These are phyloP conservation scores for Aspergillus tamarii DNA, from an alignment of 2,329 filamentous ascomycete genomes.

Conservation along the genomic window DNA sequence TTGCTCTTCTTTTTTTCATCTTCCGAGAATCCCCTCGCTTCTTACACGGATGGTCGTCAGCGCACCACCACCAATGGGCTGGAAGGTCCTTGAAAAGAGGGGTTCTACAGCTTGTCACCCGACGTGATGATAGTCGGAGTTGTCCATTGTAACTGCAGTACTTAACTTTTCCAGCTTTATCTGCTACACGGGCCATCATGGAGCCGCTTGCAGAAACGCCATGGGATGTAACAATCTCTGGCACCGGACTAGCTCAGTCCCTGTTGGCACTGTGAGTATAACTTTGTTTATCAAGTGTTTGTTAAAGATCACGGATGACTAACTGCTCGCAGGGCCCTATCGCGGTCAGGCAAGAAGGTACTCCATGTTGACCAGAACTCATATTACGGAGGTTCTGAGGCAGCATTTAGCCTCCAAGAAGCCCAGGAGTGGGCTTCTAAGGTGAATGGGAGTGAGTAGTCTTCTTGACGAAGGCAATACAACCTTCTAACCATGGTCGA, in stretches of 20 bases:
- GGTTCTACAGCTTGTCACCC: constrained; percentile 20
- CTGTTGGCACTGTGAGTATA: constrained; percentile 72
- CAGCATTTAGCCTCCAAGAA: constrained; percentile 82
- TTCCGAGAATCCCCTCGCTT: constrained; percentile 14
- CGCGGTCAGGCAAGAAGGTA: constrained; percentile 86
- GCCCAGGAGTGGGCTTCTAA: constrained; percentile 71
- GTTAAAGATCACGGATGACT: constrained; percentile 50
- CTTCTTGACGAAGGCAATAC: neutral
- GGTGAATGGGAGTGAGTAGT: constrained; percentile 42
- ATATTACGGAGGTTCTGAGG: constrained; percentile 86
- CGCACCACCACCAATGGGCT: constrained; percentile 26
- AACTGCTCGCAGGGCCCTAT: constrained; percentile 74
- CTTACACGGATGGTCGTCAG: constrained; percentile 14
- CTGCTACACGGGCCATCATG: constrained; percentile 52
- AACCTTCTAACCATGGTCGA: constrained; percentile 26
- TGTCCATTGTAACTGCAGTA: constrained; percentile 18
- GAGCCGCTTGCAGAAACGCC: constrained; percentile 72
- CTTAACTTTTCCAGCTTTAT: constrained; percentile 24
- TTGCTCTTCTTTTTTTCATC: constrained; percentile 22
- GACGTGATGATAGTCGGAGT: constrained; percentile 28
- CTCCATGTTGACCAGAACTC: constrained; percentile 85
- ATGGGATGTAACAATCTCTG: constrained; percentile 80
- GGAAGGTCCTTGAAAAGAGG: constrained; percentile 15
- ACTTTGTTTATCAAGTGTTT: constrained; percentile 10
- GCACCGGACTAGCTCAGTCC: constrained; percentile 77